Conservation (phyloP, 768 basidiomycete genomes). For the Phlegmacium glaucopus region DNA sequence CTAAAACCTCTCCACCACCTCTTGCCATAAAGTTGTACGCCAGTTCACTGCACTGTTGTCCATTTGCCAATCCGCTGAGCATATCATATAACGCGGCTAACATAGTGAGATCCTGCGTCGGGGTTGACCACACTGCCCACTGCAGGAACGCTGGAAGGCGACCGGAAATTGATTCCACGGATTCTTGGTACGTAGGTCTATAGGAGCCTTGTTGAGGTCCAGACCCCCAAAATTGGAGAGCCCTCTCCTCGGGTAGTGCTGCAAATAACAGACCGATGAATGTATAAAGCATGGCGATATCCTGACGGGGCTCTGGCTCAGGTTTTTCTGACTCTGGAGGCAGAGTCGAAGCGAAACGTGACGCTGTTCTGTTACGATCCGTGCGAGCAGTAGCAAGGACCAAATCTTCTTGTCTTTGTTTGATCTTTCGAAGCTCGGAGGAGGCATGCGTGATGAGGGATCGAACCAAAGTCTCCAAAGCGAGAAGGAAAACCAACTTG, state of each 20-base stretch:
- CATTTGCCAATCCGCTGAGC: conserved; percentile 80
- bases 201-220: conserved; percentile 41
- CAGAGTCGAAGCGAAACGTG: conserved; percentile 40
- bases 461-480: conserved; percentile 70
- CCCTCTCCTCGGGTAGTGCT: conserved; percentile 68
- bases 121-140: conserved; percentile 88
- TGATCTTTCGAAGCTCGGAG: conserved; percentile 81
- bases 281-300: conserved; percentile 80
- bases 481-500: conserved; percentile 49
- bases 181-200: conserved; percentile 51
- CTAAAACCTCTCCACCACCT: conserved; percentile 67
- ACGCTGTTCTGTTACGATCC: conserved; percentile 55
- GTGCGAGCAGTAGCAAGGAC: conserved; percentile 64
- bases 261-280: conserved; percentile 82
- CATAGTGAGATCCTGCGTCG: conserved; percentile 68
- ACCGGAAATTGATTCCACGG: conserved; percentile 51
- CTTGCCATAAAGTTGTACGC: conserved; percentile 87
- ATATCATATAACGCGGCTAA: conserved; percentile 84
- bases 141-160: conserved; percentile 62
- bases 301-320: conserved; percentile 59
- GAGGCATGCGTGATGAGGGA: conserved; percentile 74
- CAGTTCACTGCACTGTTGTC: conserved; percentile 80
- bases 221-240: conserved; percentile 84
- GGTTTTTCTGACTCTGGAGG: conserved; percentile 39
- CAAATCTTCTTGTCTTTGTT: conserved; percentile 85